These are phyloP conservation scores for Zizania latifolia DNA, from an alignment of 176 grass and related monocot species.

Conservation along the genomic window DNA sequence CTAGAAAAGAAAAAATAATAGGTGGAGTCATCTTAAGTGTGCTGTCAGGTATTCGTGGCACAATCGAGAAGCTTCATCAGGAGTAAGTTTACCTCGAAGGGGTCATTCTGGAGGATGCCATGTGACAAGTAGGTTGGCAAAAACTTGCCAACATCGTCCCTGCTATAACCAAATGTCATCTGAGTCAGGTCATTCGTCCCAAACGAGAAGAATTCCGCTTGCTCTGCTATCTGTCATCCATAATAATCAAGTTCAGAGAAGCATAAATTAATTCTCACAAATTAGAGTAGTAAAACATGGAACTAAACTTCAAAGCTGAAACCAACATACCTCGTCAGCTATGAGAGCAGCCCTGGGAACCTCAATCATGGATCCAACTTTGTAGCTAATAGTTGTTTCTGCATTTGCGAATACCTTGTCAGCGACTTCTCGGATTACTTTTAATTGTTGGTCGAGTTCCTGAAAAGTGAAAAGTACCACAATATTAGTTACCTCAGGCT, in stretches of 20 bases:
- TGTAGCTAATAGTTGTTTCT: constrained; percentile 64
- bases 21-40: background rate
- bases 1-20: background rate
- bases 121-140: constrained; percentile 78
- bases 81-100: constrained; percentile 74
- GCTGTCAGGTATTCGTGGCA: background rate
- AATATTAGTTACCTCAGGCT: constrained; percentile 24
- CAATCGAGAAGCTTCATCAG: background rate
- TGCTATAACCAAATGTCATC: constrained; percentile 98
- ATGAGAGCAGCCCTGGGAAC: constrained; percentile 91
- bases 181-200: constrained; percentile 98
- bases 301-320: background rate
- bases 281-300: background rate
- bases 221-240: constrained; percentile 71
- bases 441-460: constrained; percentile 81
- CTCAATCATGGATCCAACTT: constrained; percentile 98
- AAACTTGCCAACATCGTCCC: constrained; percentile 95
- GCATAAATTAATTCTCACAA: background rate
- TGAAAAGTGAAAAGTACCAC: constrained; percentile 29
- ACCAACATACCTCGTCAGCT: constrained; percentile 70
- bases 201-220: constrained; percentile 97
- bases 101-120: constrained; percentile 97
- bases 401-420: constrained; percentile 51
- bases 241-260: background rate
- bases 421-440: constrained; percentile 58